Conservation (phyloP, 2,329 filamentous ascomycete species). For the Pseudogymnoascus sp. region DNA sequence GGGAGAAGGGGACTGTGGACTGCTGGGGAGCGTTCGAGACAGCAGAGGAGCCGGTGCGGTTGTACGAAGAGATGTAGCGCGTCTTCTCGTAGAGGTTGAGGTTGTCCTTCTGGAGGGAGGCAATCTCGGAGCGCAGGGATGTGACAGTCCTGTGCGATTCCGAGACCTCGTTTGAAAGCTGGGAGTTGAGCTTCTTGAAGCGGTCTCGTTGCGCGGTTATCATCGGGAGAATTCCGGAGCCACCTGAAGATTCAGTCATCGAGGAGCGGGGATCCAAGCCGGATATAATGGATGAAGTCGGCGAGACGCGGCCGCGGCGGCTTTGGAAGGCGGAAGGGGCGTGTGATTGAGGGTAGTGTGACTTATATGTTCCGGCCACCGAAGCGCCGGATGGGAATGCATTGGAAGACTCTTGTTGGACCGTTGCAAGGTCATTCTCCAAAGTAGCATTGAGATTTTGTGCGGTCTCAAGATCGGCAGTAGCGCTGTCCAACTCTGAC, state of each 20-base stretch:
- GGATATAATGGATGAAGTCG: conserved; percentile 95
- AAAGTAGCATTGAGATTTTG: conserved; percentile 79
- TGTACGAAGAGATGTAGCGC: conserved; percentile 90
- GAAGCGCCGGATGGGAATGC: conserved; percentile 84
- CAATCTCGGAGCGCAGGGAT: conserved; percentile 80
- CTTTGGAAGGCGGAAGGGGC: conserved; percentile 36
- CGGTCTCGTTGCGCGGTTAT: conserved; percentile 95
- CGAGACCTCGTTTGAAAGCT: conserved; percentile 84
- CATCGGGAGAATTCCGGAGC: conserved; percentile 91
- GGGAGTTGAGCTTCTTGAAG: conserved; percentile 90
- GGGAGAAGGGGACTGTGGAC: conserved; percentile 54
- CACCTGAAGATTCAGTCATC: conserved; percentile 44
- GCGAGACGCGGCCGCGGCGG: conserved; percentile 65
- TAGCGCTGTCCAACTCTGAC: conserved; percentile 73
- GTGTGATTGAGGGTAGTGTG: conserved; percentile 62
- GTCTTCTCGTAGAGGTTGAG: conserved; percentile 96
- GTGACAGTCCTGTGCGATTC: conserved; percentile 76
- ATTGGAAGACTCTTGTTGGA: conserved; percentile 79
- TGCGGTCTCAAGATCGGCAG: conserved; percentile 76
- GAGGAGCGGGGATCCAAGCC: conserved; percentile 67
- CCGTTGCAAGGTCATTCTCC: conserved; percentile 80
- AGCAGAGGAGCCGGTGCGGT: conserved; percentile 51
- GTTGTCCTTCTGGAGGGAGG: conserved; percentile 91
- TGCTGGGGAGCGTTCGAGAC: conserved; percentile 68
- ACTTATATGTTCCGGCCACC: conserved; percentile 83